Base-by-base conservation (phyloP, 164 flowering plant genomes). In the Amborella trichopoda region DNA sequence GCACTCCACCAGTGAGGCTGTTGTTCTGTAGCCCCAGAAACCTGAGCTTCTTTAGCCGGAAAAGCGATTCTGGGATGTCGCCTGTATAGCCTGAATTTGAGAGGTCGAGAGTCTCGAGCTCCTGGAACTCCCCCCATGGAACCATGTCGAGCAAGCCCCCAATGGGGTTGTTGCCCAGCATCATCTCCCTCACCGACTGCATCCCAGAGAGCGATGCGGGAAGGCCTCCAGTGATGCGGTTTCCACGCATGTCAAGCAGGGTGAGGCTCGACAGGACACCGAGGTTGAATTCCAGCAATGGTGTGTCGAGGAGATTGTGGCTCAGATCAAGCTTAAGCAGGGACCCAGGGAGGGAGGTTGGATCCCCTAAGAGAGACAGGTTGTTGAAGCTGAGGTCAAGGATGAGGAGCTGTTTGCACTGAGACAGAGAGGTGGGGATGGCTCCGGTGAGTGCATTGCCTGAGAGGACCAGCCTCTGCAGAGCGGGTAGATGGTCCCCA, bases 311-410 rank as follows among this genome's bases (percentile, higher is more conserved):
- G 6, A 37, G 38, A 50, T 90, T 90, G 69, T 72, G 54, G 66
- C 97, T 83, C 46, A 90, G 53, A 54, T 90, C 97, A 60, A 90
- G 79, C 75, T 90, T 90, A 33, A 90, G 53, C 2, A 90, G 69
- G 38, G 94, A 79, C 23, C 68, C 72, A 30, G 88, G 86, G 51
- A 90, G 9, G 39, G 69, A 54, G 18, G 16, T n/a, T 6, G 95
- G 90, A 55, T 85, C 25, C 14, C 65, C 9, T n/a, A n/a, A n/a
- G 43, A 93, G 95, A 24, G 81, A 70, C 1, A 90, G 67, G 38
- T 46, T 59, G 49, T 90, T 90, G 48, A 83, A 67, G 50, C 95
- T 83, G 23, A 75, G 44, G 50, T 90, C 97, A 20, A 90, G 33
- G 28, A 90, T 90, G 45, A 90, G 32, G 1, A 90, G 76, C 54